These are phyloP conservation scores for Aristolochia fimbriata DNA, from an alignment of 164 flowering plant genomes.

Conservation along the genomic window DNA sequence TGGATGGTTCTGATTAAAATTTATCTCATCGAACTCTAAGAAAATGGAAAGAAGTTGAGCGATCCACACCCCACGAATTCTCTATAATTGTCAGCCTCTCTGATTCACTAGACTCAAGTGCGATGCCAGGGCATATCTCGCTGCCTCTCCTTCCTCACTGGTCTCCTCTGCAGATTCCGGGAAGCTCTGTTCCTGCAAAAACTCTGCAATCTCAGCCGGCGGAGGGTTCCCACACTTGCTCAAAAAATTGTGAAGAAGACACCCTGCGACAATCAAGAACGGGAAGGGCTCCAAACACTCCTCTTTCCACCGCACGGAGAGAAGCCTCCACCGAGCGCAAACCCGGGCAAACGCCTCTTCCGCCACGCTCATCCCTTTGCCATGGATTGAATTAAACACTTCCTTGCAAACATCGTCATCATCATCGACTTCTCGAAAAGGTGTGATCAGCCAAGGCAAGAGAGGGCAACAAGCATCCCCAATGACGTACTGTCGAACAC, in stretches of 20 bases:
- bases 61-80: background rate
- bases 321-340: conserved; percentile 45
- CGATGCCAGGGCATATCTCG: conserved; percentile 50
- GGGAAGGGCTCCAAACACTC: conserved; percentile 50
- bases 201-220: conserved; percentile 17
- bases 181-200: conserved; percentile 19
- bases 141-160: conserved; percentile 34
- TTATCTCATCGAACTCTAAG: background rate
- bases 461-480: conserved; percentile 68
- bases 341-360: conserved; percentile 43
- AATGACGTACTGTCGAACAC: conserved; percentile 48
- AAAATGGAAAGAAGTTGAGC: background rate
- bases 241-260: conserved; percentile 72
- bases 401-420: conserved; percentile 14
- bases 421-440: conserved; percentile 20
- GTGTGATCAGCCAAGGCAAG: conserved; percentile 67
- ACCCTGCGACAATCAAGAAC: conserved; percentile 41
- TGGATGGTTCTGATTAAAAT: too few species aligned
- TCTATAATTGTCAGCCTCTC: conserved; percentile 2
- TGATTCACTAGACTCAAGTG: conserved; percentile 41
- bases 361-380: conserved; percentile 35
- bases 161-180: conserved; percentile 35
- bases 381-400: conserved; percentile 49
- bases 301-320: conserved; percentile 45
- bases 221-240: conserved; percentile 39